These are phyloP conservation scores for Aspergillus hortae DNA, from an alignment of 2,329 filamentous ascomycete genomes.

Conservation along the genomic window DNA sequence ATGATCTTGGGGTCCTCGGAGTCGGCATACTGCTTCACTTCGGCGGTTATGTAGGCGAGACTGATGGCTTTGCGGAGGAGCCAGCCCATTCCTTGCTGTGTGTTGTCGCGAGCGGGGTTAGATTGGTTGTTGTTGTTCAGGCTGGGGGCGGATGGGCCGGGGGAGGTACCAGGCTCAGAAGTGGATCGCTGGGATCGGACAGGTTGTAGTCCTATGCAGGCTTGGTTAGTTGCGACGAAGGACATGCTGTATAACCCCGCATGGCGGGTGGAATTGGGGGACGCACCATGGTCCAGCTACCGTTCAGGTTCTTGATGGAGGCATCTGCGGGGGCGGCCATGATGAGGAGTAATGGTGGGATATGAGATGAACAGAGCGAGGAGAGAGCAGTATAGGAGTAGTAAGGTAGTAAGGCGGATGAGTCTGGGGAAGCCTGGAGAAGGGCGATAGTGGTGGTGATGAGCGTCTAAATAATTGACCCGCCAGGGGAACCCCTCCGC, in stretches of 20 bases:
- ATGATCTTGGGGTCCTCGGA: constrained; percentile 40
- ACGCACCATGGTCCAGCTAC: constrained; percentile 67
- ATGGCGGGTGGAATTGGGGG: neutral
- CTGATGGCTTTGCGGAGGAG: constrained; percentile 68
- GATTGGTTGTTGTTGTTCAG: constrained; percentile 6
- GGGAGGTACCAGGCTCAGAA: constrained; percentile 57
- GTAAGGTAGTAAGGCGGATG: neutral
- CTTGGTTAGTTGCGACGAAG: neutral
- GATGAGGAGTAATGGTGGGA: constrained; percentile 24
- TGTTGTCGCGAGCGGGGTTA: constrained; percentile 1
- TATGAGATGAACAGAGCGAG: neutral
- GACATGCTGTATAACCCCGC: neutral
- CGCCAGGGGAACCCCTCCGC: neutral
- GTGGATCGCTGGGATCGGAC: constrained; percentile 65
- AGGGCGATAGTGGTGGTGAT: neutral
- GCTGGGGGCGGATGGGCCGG: neutral
- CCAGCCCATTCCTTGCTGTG: constrained; percentile 65
- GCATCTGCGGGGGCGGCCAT: constrained; percentile 71
- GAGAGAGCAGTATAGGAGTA: neutral
- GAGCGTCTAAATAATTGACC: neutral
- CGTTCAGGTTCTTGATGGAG: constrained; percentile 65
- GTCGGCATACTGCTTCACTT: constrained; percentile 53
- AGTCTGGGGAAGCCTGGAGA: neutral
- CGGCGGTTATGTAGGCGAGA: constrained; percentile 65
- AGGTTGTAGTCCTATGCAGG: constrained; percentile 67